Base-by-base conservation (phyloP, 148 eudicot species). In the Pharnaceum exiguum region DNA sequence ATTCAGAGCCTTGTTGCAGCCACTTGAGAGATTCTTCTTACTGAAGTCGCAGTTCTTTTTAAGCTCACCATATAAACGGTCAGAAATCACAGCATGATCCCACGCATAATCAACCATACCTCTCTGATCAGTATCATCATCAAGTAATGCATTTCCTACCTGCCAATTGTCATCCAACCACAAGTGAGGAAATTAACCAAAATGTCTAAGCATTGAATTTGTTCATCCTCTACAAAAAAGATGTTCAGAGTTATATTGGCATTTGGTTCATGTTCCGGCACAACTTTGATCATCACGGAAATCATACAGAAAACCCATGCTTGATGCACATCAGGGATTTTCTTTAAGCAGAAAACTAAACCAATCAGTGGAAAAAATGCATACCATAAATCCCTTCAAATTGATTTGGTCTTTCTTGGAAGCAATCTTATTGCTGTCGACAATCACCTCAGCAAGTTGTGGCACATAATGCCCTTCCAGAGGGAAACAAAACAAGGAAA, bases 31-130 rank as follows among this genome's bases (percentile, higher is more conserved):
- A 27, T 73, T 57, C 10, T 65, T 28, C 7, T 21, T 7, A 17
- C 77, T 79, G 62, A 90, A 90, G 49, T 90, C 63, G 65, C 97
- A 90, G 2, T 63, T 48, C 11, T n/a, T 68, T 65, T 80, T 84
- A 1, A 87, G 57, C 12, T 74, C 67, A 10, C 47, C 6, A 62
- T 82, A 87, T 5, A 87, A 36, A 13, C 60, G 53, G 32, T 84
- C 85, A 0, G 97, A 90, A 58, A 90, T 76, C 46, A 90, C 84
- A 4, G 95, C 95, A 38, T 90, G 97, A 33, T 84, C 80, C 87
- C 87, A 90, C 3, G 97, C 97, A 42, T 90, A 90, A 23, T 86
- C 85, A 0, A 90, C 62, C 81, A 90, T 74, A 30, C 97, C 97
- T 24, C 36, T 84, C 21, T 90, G 89, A 67, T 90, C 97, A 5